Percentiles rank a stretch among this genome's conserved stretches.
Evolutionary conservation across 1,139 yeast species (phyloP).

Genomic region (Dujonia santamariae): DNA sequence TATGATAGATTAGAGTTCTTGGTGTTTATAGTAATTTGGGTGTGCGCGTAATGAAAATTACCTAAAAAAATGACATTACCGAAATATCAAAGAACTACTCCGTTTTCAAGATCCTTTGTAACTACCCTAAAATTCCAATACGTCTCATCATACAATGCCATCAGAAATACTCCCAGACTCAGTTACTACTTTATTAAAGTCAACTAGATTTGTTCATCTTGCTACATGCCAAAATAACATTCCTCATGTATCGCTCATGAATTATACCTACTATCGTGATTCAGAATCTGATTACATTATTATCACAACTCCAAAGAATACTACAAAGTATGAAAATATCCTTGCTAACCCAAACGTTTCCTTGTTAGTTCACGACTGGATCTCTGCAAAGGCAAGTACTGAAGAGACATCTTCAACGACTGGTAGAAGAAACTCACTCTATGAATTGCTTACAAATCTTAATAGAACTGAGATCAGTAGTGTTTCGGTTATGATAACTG

Average conservation of each 20-base stretch:
- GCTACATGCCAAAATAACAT: slow-evolving; percentile 67
- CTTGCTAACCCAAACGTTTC: slow-evolving; percentile 70
- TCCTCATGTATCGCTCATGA: slow-evolving; percentile 90
- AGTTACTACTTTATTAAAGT: slow-evolving; percentile 51
- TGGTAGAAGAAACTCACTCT: slow-evolving; percentile 43
- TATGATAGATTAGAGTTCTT: neutral
- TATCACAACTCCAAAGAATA: slow-evolving; percentile 63
- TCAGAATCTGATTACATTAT: slow-evolving; percentile 50
- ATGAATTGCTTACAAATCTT: slow-evolving; percentile 64
- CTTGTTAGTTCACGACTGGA: slow-evolving; percentile 84
- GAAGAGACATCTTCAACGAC: slow-evolving; percentile 12
- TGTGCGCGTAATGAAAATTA: too few species aligned
- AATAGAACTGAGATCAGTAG: slow-evolving; percentile 76
- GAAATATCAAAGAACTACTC: too few species aligned
- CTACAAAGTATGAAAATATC: slow-evolving; percentile 71
- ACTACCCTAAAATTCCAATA: too few species aligned
- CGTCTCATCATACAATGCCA: slow-evolving; percentile 9
- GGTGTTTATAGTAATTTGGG: too few species aligned
- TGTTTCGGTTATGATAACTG: slow-evolving; percentile 75
- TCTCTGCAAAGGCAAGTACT: slow-evolving; percentile 44
- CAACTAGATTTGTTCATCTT: slow-evolving; percentile 71
- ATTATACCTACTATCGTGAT: slow-evolving; percentile 60
- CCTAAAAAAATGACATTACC: too few species aligned
- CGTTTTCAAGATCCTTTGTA: too few species aligned
- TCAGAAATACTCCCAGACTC: slow-evolving; percentile 47